These are phyloP conservation scores for Parascedosporium putredinis DNA, from an alignment of 2,329 filamentous ascomycete genomes.

Conservation along the genomic window DNA sequence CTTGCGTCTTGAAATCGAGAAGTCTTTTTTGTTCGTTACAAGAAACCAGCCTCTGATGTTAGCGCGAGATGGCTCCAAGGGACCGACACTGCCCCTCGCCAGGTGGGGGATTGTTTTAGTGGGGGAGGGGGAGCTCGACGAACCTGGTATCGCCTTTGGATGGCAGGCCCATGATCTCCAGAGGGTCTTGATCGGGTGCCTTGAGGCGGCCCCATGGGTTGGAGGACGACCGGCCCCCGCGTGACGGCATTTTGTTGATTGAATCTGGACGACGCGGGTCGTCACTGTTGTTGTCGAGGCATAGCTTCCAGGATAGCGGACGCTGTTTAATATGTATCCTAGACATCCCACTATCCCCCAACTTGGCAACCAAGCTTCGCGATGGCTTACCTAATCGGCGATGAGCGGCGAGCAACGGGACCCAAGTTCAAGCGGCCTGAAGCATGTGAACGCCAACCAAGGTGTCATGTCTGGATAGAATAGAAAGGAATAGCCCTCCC, in stretches of 20 bases:
- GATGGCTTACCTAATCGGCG: too few relatives aligned
- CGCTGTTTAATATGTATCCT: too few relatives aligned
- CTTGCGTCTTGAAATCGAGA: conserved; percentile 66
- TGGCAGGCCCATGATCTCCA: conserved; percentile 74
- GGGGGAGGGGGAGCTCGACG: conserved; percentile 7
- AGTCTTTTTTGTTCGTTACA: conserved; percentile 35
- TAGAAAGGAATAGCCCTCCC: too few relatives aligned
- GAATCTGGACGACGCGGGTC: not conserved
- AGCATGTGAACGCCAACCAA: too few relatives aligned
- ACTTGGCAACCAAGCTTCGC: too few relatives aligned
- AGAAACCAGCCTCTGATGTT: conserved; percentile 6
- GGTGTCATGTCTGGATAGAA: too few relatives aligned
- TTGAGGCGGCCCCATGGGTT: conserved; percentile 62
- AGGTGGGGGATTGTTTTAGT: not conserved
- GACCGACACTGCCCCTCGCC: too few relatives aligned
- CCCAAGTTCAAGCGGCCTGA: too few relatives aligned
- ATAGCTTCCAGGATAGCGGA: too few relatives aligned
- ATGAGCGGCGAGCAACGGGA: too few relatives aligned
- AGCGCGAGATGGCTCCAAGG: not conserved
- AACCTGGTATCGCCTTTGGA: conserved; percentile 88
- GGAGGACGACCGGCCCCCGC: conserved; percentile 26
- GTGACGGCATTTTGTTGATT: not conserved
- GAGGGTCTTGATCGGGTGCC: conserved; percentile 61
- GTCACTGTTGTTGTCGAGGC: too few relatives aligned
- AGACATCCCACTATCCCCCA: too few relatives aligned